A percentile compares a stretch with the other conserved stretches of the same genome.
Conservation (phyloP, 805 yeast species). For the Wickerhamomyces xylosicus region DNA sequence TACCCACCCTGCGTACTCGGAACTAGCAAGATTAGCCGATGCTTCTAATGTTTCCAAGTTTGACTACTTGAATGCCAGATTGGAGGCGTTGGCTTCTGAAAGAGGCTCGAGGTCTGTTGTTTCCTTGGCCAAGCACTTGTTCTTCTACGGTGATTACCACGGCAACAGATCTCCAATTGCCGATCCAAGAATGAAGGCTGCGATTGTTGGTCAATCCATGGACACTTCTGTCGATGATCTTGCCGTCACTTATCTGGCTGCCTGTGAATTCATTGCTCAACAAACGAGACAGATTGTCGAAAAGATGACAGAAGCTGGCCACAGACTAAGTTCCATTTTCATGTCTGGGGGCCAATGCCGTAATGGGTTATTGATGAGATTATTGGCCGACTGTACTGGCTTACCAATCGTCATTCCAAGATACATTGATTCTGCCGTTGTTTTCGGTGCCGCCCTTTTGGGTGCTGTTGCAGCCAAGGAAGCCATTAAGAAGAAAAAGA, state of each 20-base stretch:
- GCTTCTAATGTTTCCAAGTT: constrained; percentile 65
- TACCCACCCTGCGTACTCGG: constrained; percentile 80
- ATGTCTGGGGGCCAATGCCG: constrained; percentile 97
- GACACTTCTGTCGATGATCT: constrained; percentile 77
- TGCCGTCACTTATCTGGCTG: constrained; percentile 81
- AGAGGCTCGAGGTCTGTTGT: constrained; percentile 62
- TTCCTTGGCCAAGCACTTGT: constrained; percentile 71
- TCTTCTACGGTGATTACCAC: constrained; percentile 92
- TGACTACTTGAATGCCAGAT: constrained; percentile 67
- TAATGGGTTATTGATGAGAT: constrained; percentile 78
- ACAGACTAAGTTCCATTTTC: constrained; percentile 62
- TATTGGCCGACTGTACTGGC: constrained; percentile 89
- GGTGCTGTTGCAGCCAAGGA: constrained; percentile 91
- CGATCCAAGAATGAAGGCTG: constrained; percentile 86
- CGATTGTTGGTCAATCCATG: constrained; percentile 88
- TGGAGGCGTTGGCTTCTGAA: constrained; percentile 55
- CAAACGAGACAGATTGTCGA: constrained; percentile 94
- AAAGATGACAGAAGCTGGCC: constrained; percentile 74
- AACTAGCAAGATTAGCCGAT: constrained; percentile 57
- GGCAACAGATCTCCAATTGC: constrained; percentile 98
- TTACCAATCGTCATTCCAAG: constrained; percentile 87
- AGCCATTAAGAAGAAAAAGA: constrained; percentile 23
- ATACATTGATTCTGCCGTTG: constrained; percentile 95
- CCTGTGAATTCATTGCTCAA: constrained; percentile 95
- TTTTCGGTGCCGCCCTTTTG: constrained; percentile 87